Percentiles rank a stretch among this genome's conserved stretches.
Evolutionary conservation across 805 yeast genomes (phyloP).

Genomic region (Candida palmyrensis): DNA sequence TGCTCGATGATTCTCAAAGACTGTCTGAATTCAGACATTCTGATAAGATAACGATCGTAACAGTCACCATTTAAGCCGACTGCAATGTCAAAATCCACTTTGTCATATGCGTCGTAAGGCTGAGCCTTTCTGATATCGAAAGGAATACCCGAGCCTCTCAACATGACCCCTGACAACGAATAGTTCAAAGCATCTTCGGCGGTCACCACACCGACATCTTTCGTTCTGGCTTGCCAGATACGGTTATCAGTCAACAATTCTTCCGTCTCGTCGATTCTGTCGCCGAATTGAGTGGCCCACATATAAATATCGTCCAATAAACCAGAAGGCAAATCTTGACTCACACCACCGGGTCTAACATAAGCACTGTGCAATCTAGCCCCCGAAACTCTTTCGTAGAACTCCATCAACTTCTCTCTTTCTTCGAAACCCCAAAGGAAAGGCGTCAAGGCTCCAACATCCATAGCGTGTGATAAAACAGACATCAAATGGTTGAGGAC

Average conservation of each 20-base stretch:
- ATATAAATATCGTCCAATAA: constrained; percentile 84
- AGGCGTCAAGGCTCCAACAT: constrained; percentile 90
- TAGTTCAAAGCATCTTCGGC: constrained; percentile 86
- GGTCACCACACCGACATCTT: constrained; percentile 72
- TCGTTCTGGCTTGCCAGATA: constrained; percentile 86
- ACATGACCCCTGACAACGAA: constrained; percentile 80
- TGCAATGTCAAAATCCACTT: constrained; percentile 81
- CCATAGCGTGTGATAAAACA: constrained; percentile 84
- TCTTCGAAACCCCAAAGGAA: constrained; percentile 94
- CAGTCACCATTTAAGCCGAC: constrained; percentile 89
- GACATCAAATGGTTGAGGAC: constrained; percentile 83
- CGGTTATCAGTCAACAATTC: constrained; percentile 86
- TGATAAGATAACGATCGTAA: constrained; percentile 80
- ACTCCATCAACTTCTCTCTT: constrained; percentile 89
- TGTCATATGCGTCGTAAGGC: constrained; percentile 87
- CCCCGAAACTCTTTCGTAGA: constrained; percentile 85
- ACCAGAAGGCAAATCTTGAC: constrained; percentile 84
- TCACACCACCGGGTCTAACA: constrained; percentile 88
- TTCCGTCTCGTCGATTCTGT: constrained; percentile 85
- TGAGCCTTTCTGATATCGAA: constrained; percentile 80
- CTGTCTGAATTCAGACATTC: constrained; percentile 92
- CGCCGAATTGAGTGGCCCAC: constrained; percentile 97
- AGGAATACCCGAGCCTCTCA: constrained; percentile 87
- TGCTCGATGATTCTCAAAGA: constrained; percentile 84
- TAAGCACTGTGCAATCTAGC: constrained; percentile 88